Evolutionary conservation across 2,329 filamentous ascomycete species (phyloP), one percentile per base, ranked within the genome.

Genomic region (Meredithiella fracta): DNA sequence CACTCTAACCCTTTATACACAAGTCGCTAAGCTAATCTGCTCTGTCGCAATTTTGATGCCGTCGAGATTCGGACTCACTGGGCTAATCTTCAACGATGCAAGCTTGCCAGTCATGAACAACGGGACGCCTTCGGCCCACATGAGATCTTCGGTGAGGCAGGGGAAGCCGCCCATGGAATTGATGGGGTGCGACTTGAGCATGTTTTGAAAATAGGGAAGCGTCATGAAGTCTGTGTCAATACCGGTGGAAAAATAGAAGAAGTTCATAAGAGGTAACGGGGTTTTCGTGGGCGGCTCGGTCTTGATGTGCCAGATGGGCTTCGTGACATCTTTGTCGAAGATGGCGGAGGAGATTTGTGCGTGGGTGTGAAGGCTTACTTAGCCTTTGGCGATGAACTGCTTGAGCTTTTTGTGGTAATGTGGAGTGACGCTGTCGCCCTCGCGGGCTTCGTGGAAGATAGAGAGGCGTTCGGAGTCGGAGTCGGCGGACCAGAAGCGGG

Each of bases 161-260:
- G 86, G 86, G 20, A 89, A 69, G 0, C 86, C 86, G 3, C 79
- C 79, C 23, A 78, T 73, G 0, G 71, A 74, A 15, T 78, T 67
- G 34, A 91, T 74, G 0, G 83, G 84, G 59, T 82, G 72, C 17
- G 79, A 73, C 2, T 69, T 60, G 7, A 77, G 67, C 64, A 91
- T 76, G 0, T 70, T 75, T 56, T 78, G 67, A 11, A 91, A 68
- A 56, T 80, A 80, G 0, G 81, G 75, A 22, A 89, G 70, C 1
- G 72, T 71, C 1, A 67, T 63, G 25, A 87, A 77, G 60, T 88
- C 73, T 0, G 79, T 77, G 51, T 79, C 74, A 40, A 85, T 77
- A 0, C 86, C 86, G 0, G 86, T 91, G 14, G 86, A 85, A 62
- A 84, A 86, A 67, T 85, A 85, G 60, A 89, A 78, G 66, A 83